A percentile compares a stretch with the other conserved stretches of the same genome.
Conservation (phyloP, 768 basidiomycete genomes). For the Suillus weaverae region DNA sequence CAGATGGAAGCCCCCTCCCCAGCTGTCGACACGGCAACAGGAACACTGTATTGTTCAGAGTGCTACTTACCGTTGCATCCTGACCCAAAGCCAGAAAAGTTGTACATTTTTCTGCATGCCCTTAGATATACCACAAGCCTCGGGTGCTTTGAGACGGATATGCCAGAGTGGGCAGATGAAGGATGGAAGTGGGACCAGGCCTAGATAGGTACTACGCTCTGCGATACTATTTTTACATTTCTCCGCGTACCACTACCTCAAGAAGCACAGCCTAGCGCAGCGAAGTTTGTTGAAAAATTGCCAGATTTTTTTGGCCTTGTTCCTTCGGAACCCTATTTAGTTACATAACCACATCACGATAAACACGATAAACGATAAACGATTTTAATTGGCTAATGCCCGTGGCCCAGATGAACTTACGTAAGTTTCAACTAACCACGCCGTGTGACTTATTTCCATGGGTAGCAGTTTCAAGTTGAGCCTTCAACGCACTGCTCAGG, state of each 20-base stretch:
- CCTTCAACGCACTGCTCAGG: background rate
- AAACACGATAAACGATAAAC: too few relatives aligned
- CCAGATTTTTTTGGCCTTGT: slow-evolving; percentile 49
- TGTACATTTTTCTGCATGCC: slow-evolving; percentile 97
- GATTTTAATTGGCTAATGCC: background rate
- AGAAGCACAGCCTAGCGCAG: slow-evolving; percentile 75
- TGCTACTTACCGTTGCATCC: slow-evolving; percentile 93
- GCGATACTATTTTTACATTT: slow-evolving; percentile 35
- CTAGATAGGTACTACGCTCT: slow-evolving; percentile 13
- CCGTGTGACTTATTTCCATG: too few relatives aligned
- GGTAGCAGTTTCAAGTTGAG: background rate
- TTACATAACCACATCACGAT: background rate
- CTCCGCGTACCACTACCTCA: slow-evolving; percentile 32
- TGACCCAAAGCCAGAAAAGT: slow-evolving; percentile 87
- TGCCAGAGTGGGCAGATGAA: slow-evolving; percentile 86
- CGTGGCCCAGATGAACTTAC: background rate
- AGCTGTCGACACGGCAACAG: slow-evolving; percentile 39
- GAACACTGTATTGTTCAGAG: slow-evolving; percentile 75
- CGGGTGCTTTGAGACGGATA: slow-evolving; percentile 80
- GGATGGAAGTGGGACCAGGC: slow-evolving; percentile 67
- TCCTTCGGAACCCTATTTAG: slow-evolving; percentile 21
- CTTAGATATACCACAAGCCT: slow-evolving; percentile 78
- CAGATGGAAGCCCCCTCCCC: slow-evolving; percentile 23
- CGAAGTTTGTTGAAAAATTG: slow-evolving; percentile 86
- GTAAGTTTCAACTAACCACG: background rate